Percentiles rank a stretch among this genome's conserved stretches.
Evolutionary conservation across 2,329 filamentous ascomycete genomes (phyloP).

Genomic region (Plenodomus lindquistii): DNA sequence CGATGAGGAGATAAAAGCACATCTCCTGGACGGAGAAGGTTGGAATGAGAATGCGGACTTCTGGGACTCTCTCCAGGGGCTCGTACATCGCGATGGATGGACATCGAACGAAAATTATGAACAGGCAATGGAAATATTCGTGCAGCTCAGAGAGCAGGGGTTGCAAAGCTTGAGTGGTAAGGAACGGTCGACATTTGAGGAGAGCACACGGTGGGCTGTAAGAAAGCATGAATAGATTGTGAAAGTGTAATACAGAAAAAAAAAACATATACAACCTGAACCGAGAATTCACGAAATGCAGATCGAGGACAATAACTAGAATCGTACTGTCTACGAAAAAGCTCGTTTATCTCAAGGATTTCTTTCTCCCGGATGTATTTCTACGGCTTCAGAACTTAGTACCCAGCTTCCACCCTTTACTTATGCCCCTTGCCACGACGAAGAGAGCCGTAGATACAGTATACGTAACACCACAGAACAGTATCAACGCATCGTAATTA

Average conservation of each 20-base stretch:
- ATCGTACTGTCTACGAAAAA: no score
- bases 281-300: no score
- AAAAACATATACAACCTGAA: no score
- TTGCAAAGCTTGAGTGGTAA: slow-evolving; percentile 35
- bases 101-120: slow-evolving; percentile 42
- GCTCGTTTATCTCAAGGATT: no score
- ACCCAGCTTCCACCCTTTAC: slow-evolving; percentile 1
- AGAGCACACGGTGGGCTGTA: slow-evolving; percentile 17
- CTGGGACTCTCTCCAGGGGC: slow-evolving; percentile 39
- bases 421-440: slow-evolving; percentile 1
- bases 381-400: slow-evolving; percentile 1
- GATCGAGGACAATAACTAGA: no score
- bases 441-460: slow-evolving; percentile 2
- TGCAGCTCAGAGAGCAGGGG: slow-evolving; percentile 38
- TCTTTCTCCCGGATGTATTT: no score
- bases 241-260: no score
- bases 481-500: slow-evolving; percentile 12
- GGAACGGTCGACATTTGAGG: slow-evolving; percentile 38
- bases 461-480: slow-evolving; percentile 7
- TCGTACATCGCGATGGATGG: slow-evolving; percentile 46
- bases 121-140: slow-evolving; percentile 42
- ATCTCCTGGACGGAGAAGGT: slow-evolving; percentile 26
- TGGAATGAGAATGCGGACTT: slow-evolving; percentile 43
- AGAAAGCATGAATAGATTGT: no score
- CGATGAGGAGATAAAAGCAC: slow-evolving; percentile 18